These are phyloP conservation scores for Phaeosphaeriaceae sp. DNA, from an alignment of 2,329 filamentous ascomycete species.

Conservation along the genomic window DNA sequence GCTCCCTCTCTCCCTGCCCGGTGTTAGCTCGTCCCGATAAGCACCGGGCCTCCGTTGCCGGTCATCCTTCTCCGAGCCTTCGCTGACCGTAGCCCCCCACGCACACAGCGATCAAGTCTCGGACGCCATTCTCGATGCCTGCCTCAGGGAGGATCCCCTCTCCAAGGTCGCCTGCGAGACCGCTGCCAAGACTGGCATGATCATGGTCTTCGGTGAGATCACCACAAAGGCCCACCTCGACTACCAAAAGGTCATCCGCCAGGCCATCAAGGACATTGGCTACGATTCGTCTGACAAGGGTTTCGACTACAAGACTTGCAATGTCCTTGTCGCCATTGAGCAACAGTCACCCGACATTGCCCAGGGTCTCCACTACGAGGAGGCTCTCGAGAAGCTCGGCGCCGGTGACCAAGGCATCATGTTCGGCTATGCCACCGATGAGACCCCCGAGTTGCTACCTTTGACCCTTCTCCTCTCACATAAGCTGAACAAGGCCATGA, in stretches of 20 bases:
- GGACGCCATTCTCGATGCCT: slow-evolving; percentile 98
- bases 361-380: slow-evolving; percentile 97
- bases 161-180: slow-evolving; percentile 99
- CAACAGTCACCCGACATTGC: slow-evolving; percentile 99
- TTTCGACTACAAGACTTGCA: slow-evolving; percentile 99
- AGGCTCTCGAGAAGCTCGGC: slow-evolving; percentile 96
- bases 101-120: slow-evolving; percentile 83
- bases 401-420: slow-evolving; percentile 99
- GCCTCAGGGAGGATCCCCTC: slow-evolving; percentile 89
- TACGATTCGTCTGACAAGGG: slow-evolving; percentile 98
- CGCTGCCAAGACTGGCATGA: slow-evolving; percentile 98
- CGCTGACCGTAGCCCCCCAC: slow-evolving; percentile 35
- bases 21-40: not conserved
- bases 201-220: slow-evolving; percentile 87
- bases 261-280: slow-evolving; percentile 96
- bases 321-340: slow-evolving; percentile 98
- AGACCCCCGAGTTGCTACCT: slow-evolving; percentile 96
- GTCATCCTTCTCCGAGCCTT: not conserved
- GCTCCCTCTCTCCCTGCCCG: not conserved
- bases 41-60: not conserved
- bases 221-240: slow-evolving; percentile 91
- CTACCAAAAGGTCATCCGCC: slow-evolving; percentile 97
- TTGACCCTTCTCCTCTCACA: slow-evolving; percentile 93
- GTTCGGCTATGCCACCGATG: slow-evolving; percentile 99
- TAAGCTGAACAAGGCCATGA: slow-evolving; percentile 97